Evolutionary conservation across 2,329 filamentous ascomycete species (phyloP).

Genomic region (Arachnopeziza araneosa): DNA sequence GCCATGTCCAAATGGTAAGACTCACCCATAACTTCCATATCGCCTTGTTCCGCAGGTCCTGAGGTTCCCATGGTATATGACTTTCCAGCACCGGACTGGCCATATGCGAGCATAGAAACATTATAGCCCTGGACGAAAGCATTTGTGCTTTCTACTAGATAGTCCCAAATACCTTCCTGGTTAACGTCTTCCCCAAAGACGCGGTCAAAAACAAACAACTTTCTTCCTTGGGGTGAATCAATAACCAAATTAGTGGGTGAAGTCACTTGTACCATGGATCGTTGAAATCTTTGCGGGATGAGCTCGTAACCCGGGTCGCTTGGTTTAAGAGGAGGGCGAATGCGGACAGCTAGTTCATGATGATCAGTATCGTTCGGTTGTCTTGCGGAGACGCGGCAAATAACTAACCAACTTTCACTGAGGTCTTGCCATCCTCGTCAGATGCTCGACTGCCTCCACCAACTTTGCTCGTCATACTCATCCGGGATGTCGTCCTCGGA

Average conservation of each 20-base stretch:
- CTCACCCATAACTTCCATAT: constrained; percentile 73
- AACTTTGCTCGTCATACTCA: constrained; percentile 76
- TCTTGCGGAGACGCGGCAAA: not conserved
- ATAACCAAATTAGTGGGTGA: constrained; percentile 81
- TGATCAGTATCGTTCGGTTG: constrained; percentile 3
- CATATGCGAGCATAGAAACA: constrained; percentile 93
- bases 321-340: constrained; percentile 78
- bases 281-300: constrained; percentile 91
- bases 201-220: constrained; percentile 93
- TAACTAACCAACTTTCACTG: constrained; percentile 90
- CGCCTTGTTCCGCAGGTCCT: constrained; percentile 69
- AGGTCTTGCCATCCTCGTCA: constrained; percentile 84
- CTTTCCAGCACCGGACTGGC: constrained; percentile 95
- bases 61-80: constrained; percentile 99
- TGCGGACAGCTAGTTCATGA: constrained; percentile 69
- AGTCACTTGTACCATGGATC: constrained; percentile 84
- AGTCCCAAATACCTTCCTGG: constrained; percentile 92
- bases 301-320: constrained; percentile 90
- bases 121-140: constrained; percentile 97
- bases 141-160: constrained; percentile 80
- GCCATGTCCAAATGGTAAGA: constrained; percentile 11
- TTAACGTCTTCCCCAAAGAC: constrained; percentile 80
- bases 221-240: constrained; percentile 86
- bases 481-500: constrained; percentile 71
- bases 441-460: constrained; percentile 71